Conservation (phyloP, 2,329 filamentous ascomycete genomes). For the Metarhizium guizhouense region DNA sequence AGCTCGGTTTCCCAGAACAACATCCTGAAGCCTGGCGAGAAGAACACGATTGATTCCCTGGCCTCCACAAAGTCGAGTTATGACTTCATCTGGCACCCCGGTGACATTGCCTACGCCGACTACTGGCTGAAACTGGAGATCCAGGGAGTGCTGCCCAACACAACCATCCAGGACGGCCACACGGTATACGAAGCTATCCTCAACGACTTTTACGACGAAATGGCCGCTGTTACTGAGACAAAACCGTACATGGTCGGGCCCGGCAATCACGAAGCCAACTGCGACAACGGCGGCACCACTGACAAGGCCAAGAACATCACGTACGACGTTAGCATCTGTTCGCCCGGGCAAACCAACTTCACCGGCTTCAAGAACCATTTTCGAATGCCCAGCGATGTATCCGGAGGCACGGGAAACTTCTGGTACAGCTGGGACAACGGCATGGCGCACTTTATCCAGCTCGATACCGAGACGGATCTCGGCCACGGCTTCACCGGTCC, state of each 20-base stretch:
- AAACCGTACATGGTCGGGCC: too few relatives aligned
- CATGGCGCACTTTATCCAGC: slow-evolving; percentile 19
- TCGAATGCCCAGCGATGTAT: slow-evolving; percentile 24
- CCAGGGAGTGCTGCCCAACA: slow-evolving; percentile 23
- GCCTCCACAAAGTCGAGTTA: slow-evolving; percentile 42
- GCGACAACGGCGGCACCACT: too few relatives aligned
- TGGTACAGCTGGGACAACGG: slow-evolving; percentile 18
- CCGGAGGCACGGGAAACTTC: slow-evolving; percentile 19
- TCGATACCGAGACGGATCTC: slow-evolving; percentile 20
- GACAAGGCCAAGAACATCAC: too few relatives aligned
- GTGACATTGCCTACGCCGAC: slow-evolving; percentile 49
- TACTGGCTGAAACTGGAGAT: slow-evolving; percentile 32
- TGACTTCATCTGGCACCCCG: slow-evolving; percentile 43
- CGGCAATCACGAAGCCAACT: too few relatives aligned
- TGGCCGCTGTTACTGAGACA: too few relatives aligned
- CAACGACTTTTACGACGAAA: too few relatives aligned
- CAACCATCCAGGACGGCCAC: too few relatives aligned
- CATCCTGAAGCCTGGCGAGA: slow-evolving; percentile 31
- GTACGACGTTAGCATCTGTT: too few relatives aligned
- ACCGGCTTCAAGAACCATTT: too few relatives aligned
- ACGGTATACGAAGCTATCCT: too few relatives aligned
- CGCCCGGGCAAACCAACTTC: too few relatives aligned
- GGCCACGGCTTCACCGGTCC: too few relatives aligned
- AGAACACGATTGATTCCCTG: slow-evolving; percentile 45
- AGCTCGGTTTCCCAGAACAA: neutral